These are phyloP conservation scores for Tylopilus balloui DNA, from an alignment of 768 basidiomycete species.

Conservation along the genomic window DNA sequence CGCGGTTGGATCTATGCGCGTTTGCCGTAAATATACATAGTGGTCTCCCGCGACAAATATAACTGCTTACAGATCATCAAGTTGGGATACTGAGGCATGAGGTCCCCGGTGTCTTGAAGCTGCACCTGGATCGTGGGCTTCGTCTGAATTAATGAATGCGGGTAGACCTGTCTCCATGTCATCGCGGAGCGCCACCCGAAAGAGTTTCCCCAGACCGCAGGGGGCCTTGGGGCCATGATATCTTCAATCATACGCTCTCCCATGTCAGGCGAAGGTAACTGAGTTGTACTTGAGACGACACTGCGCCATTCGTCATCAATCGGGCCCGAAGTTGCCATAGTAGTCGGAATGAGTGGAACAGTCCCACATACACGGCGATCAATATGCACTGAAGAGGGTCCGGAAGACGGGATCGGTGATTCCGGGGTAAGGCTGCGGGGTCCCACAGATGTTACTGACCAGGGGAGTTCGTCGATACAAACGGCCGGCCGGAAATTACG, in stretches of 20 bases:
- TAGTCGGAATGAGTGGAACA: slow-evolving; percentile 42
- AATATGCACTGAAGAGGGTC: slow-evolving; percentile 51
- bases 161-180: slow-evolving; percentile 23
- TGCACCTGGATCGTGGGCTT: slow-evolving; percentile 1
- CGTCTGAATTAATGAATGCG: slow-evolving; percentile 6
- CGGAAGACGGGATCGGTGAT: slow-evolving; percentile 38
- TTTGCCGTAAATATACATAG: background rate
- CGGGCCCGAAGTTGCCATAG: slow-evolving; percentile 49
- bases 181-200: slow-evolving; percentile 21
- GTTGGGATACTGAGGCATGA: slow-evolving; percentile 23
- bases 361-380: slow-evolving; percentile 49
- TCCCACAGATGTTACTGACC: slow-evolving; percentile 63
- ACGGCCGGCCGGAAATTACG: background rate
- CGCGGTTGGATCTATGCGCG: slow-evolving; percentile 31
- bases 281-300: slow-evolving; percentile 31
- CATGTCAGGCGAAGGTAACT: slow-evolving; percentile 54
- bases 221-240: background rate
- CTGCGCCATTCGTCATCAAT: slow-evolving; percentile 39
- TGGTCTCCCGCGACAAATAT: background rate
- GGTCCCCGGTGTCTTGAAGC: slow-evolving; percentile 9
- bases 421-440: slow-evolving; percentile 44
- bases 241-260: slow-evolving; percentile 42
- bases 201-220: slow-evolving; percentile 21
- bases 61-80: slow-evolving; percentile 30
- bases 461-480: slow-evolving; percentile 58